Evolutionary conservation across 176 grass and related monocot genomes (phyloP).

Genomic region (Triticum aestivum): DNA sequence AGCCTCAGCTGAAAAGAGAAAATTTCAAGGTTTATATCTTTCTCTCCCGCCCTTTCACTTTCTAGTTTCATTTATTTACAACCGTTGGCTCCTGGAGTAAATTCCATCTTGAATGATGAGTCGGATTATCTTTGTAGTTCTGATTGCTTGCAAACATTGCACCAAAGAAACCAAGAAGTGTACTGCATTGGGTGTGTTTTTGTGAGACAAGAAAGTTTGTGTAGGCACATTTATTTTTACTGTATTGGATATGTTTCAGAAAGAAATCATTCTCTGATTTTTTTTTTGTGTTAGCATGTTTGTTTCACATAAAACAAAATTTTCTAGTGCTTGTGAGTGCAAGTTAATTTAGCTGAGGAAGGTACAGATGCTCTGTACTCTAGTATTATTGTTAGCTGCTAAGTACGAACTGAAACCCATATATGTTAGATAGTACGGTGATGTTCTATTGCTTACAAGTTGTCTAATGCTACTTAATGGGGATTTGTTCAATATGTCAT

Average conservation of each 20-base stretch:
- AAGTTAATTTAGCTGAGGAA: not conserved
- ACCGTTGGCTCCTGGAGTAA: not conserved
- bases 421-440: not conserved
- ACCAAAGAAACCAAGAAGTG: not conserved
- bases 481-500: not conserved
- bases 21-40: conserved; percentile 75
- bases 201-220: not conserved
- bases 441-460: not conserved
- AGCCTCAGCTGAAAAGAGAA: conserved; percentile 79
- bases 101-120: not conserved
- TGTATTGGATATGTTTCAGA: not conserved
- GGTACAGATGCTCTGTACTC: not conserved
- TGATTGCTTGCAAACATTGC: conserved; percentile 1
- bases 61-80: not conserved
- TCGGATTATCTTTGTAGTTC: conserved; percentile 17
- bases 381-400: not conserved
- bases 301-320: not conserved
- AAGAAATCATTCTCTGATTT: conserved; percentile 5
- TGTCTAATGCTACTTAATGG: conserved; percentile 9
- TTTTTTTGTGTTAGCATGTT: not conserved
- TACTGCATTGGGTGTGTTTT: not conserved
- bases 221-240: not conserved
- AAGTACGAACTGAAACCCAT: not conserved
- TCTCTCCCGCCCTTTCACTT: not conserved
- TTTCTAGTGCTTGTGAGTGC: not conserved